Base-by-base conservation (phyloP, 2,329 filamentous ascomycete species). In the Colletotrichum orchidophilum region DNA sequence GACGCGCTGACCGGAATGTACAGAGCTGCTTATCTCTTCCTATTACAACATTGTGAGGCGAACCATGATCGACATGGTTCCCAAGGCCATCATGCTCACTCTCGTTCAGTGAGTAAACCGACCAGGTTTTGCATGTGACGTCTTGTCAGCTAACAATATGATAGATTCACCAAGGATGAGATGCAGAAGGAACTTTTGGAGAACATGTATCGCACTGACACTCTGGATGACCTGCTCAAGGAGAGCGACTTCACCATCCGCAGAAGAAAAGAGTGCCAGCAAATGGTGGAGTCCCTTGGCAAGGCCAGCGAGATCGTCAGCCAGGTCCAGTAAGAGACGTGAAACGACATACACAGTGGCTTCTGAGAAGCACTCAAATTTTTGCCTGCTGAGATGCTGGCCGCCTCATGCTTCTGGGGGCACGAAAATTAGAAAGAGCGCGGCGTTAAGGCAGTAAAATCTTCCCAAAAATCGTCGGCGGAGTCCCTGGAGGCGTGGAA, bases 61-160 rank as follows among this genome's bases (percentile, higher is more conserved):
- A 76, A 99, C 97, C 72, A 97, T 99, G 95, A 98, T 98, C 75
- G 96, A 99, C 80, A 99, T 99, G 96, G 96, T 99, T 6, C 96
- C 96, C 76, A 99, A 99, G 86, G 96, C 96, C 50, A 97, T 99
- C 80, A 99, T 99, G 96, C 89, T 98, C 75, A 98, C 90, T 77
- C 92, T 99, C 55, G 96, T 99, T 62, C 92, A 96, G 93, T 97
- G 91, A 81, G 94, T 91, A 11, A 3, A 52, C 21, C 13, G 29
- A 9, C 33, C 2, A 21, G 26, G 15, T 6, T 55, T n/a, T 18
- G n/a, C n/a, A n/a, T 29, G 15, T 12, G 35, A 24, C 8, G 12
- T 24, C 21, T 24, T 24, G 31, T 15, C 24, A 39, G 29, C 70
- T 72, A 12, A 72, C 52, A 57, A 4, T n/a, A 4, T 24, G 2